Evolutionary conservation across 768 basidiomycete species (phyloP), one percentile per base, ranked within the genome.

Genomic region (Trametes cinnabarina): DNA sequence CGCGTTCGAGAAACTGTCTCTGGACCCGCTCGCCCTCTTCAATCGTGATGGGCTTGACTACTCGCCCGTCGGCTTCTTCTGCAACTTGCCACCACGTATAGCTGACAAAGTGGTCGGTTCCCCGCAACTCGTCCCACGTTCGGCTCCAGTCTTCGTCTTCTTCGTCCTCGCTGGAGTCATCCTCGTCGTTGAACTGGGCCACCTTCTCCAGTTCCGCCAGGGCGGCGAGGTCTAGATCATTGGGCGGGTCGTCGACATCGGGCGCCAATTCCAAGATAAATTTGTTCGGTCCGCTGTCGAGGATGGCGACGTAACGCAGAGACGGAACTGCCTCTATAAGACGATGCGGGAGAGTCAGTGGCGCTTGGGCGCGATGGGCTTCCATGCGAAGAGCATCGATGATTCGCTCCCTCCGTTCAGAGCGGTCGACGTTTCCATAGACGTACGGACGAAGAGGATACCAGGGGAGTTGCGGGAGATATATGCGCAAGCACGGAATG

Each of bases 91-190:
- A 57, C 40, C 48, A 57, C 20, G 5, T 19, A 11, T 25, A 22
- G 9, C 25, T 47, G 23, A 35, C 6, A 17, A 55, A 20, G 12
- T 20, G 19, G 14, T 20, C 19, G 3, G 30, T 40, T 3, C 23
- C 40, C 55, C 55, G 14, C 30, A 57, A 46, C 40, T 49, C 47
- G 47, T 57, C 55, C 55, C 55, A 57, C n/a, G n/a, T n/a, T n/a
- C n/a, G n/a, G n/a, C n/a, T n/a, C n/a, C n/a, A n/a, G n/a, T n/a
- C n/a, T n/a, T n/a, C n/a, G n/a, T n/a, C n/a, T n/a, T n/a, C n/a
- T n/a, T n/a, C n/a, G n/a, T n/a, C n/a, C n/a, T n/a, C n/a, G n/a
- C n/a, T n/a, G n/a, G n/a, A n/a, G n/a, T n/a, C n/a, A n/a, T n/a
- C n/a, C n/a, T n/a, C n/a, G n/a, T n/a, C n/a, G n/a, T n/a, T n/a